Evolutionary conservation across 2,329 filamentous ascomycete genomes (phyloP).

Genomic region (Atkinsonella texensis): DNA sequence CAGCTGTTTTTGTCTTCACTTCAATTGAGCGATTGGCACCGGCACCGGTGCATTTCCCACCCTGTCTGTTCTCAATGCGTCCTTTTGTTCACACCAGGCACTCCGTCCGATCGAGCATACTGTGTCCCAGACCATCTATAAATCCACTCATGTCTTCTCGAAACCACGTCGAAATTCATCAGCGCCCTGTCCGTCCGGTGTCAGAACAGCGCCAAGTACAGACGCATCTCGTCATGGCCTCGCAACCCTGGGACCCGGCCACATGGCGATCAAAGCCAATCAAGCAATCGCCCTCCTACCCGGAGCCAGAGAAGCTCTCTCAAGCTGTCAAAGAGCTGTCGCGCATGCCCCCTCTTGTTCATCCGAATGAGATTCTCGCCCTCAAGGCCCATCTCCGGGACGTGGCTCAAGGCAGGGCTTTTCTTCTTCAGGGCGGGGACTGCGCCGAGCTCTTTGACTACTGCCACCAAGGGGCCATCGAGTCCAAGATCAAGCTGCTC

Average conservation of each 20-base stretch:
- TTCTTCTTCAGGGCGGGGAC: slow-evolving; percentile 90
- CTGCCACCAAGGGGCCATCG: slow-evolving; percentile 78
- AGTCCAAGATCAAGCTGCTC: slow-evolving; percentile 92
- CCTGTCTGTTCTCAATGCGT: too few species aligned
- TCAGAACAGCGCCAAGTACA: not conserved
- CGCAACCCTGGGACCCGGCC: slow-evolving; percentile 40
- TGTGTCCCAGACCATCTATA: too few species aligned
- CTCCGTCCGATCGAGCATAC: too few species aligned
- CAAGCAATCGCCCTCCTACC: slow-evolving; percentile 63
- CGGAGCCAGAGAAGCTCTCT: slow-evolving; percentile 46
- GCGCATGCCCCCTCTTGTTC: slow-evolving; percentile 65
- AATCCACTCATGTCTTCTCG: too few species aligned
- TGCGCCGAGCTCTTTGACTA: slow-evolving; percentile 97
- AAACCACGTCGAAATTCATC: too few species aligned
- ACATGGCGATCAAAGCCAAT: slow-evolving; percentile 72
- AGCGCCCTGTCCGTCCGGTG: too few species aligned
- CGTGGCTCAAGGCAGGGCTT: slow-evolving; percentile 82
- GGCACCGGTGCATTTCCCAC: not conserved
- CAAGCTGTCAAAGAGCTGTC: slow-evolving; percentile 52
- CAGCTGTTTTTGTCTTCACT: not conserved
- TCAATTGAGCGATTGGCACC: not conserved
- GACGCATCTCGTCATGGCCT: not conserved
- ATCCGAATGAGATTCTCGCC: slow-evolving; percentile 66
- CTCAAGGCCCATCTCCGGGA: slow-evolving; percentile 70
- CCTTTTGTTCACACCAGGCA: too few species aligned